Evolutionary conservation across 345 rosid genomes (phyloP), one percentile per base, ranked within the genome.

Genomic region (Angophora floribunda): DNA sequence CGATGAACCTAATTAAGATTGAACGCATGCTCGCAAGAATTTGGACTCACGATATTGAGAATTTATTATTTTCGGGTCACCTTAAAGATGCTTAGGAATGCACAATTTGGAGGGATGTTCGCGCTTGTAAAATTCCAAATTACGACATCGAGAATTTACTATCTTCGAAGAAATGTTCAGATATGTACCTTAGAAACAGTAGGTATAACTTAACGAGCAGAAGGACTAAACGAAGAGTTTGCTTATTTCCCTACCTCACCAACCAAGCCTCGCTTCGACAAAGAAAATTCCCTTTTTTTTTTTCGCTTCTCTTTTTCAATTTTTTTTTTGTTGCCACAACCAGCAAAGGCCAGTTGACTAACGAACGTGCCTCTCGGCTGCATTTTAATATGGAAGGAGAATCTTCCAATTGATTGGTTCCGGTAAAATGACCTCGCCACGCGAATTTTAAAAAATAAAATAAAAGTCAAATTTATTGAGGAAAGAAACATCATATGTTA

Each of bases 1-100:
- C 15, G 13, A 63, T 14, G 10, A 63, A n/a, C 19, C 10, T 6
- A 63, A n/a, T 14, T 2, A n/a, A 0, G 19, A 63, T 5, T 2
- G 15, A 63, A 16, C 41, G n/a, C 75, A 7, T 2, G 41, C 1
- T 3, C 1, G 2, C 0, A n/a, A 14, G 9, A 4, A n/a, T 63
- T n/a, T 0, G 4, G n/a, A n/a, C 19, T 63, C 9, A 14, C 8
- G 41, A 7, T 1, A 0, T 63, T 13, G 3, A n/a, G 19, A n/a
- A 63, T 14, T 63, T n/a, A n/a, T 0, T 63, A n/a, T 63, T 19
- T 9, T 14, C 4, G 75, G 3, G 9, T 13, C 19, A n/a, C 41
- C 75, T 63, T 9, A 0, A n/a, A n/a, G 19, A 63, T n/a, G 75
- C 36, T 3, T 13, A 3, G 19, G 32, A 4, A 63, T 36, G 75